Conservation (phyloP, 1,284 basidiomycete genomes). For the Cystobasidiaceae sp. region DNA sequence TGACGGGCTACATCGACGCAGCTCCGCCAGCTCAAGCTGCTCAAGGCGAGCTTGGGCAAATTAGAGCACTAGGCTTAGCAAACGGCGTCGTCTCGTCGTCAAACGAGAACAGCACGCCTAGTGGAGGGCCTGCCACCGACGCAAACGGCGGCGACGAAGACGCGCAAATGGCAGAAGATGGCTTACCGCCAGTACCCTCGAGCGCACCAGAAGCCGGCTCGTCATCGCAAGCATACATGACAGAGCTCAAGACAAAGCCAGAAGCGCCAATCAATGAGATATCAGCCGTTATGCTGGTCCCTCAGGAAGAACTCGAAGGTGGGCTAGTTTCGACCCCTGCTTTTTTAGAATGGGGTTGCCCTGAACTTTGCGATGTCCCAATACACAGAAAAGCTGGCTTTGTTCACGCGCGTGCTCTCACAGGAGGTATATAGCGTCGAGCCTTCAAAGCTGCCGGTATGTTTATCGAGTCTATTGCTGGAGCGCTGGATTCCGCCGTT, state of each 20-base stretch:
- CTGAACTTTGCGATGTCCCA: not conserved
- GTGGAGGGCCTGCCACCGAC: not conserved
- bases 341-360: not conserved
- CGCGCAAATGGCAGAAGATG: not conserved
- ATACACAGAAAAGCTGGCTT: not conserved
- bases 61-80: not conserved
- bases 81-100: not conserved
- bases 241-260: constrained; percentile 1
- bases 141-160: not conserved
- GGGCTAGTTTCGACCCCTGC: not conserved
- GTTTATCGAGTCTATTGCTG: not conserved
- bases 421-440: constrained; percentile 30
- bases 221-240: constrained; percentile 6
- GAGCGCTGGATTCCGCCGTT: not conserved
- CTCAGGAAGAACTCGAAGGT: constrained; percentile 25
- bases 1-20: constrained; percentile 21
- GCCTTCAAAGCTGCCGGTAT: constrained; percentile 15
- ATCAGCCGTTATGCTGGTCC: constrained; percentile 12
- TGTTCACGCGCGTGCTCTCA: constrained; percentile 8
- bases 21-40: not conserved
- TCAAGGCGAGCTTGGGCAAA: not conserved
- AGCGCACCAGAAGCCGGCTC: constrained; percentile 6
- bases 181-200: not conserved
- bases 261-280: not conserved
- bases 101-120: not conserved